phyloP scores from a whole-genome alignment of 2,329 filamentous ascomycete species.

The Ascosphaera pollenicola region DNA sequence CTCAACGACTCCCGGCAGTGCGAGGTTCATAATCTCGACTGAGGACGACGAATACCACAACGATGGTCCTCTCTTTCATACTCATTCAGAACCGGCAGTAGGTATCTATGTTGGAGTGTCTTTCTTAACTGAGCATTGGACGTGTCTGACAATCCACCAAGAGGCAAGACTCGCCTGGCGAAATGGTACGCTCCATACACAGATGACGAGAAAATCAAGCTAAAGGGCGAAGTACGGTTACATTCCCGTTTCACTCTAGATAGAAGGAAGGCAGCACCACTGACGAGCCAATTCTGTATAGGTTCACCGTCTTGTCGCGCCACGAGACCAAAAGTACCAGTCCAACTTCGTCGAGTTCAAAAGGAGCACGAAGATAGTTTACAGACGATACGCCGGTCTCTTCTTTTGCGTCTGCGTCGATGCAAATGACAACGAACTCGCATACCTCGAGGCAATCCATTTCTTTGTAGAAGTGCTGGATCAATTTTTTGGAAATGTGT shows the following conservation, averaged over 20 bases:
- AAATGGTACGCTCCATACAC: conserved; percentile 99
- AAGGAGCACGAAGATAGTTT: conserved; percentile 66
- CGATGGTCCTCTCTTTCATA: conserved; percentile 59
- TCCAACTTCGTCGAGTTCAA: conserved; percentile 89
- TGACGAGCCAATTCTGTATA: conserved; percentile 14
- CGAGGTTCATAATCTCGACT: too few species aligned
- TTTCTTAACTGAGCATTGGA: conserved; percentile 1
- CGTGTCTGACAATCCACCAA: conserved; percentile 19
- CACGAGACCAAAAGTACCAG: conserved; percentile 97
- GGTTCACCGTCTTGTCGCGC: conserved; percentile 93
- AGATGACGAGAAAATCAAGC: conserved; percentile 96
- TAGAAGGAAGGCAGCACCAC: background rate
- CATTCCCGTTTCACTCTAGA: conserved; percentile 1
- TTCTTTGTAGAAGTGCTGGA: conserved; percentile 99
- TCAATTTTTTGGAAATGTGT: conserved; percentile 97
- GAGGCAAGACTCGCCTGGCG: conserved; percentile 92
- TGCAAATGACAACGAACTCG: conserved; percentile 95
- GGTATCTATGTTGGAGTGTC: conserved; percentile 6
- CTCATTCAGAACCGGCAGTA: conserved; percentile 79
- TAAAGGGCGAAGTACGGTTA: conserved; percentile 70
- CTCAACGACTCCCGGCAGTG: too few species aligned
- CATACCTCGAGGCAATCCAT: conserved; percentile 91
- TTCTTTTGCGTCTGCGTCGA: conserved; percentile 99
- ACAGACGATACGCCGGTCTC: conserved; percentile 87
- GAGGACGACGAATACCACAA: background rate